Evolutionary conservation across 768 basidiomycete genomes (phyloP), one percentile per base, ranked within the genome.

Genomic region (Tylopilus cervinicoccineus): DNA sequence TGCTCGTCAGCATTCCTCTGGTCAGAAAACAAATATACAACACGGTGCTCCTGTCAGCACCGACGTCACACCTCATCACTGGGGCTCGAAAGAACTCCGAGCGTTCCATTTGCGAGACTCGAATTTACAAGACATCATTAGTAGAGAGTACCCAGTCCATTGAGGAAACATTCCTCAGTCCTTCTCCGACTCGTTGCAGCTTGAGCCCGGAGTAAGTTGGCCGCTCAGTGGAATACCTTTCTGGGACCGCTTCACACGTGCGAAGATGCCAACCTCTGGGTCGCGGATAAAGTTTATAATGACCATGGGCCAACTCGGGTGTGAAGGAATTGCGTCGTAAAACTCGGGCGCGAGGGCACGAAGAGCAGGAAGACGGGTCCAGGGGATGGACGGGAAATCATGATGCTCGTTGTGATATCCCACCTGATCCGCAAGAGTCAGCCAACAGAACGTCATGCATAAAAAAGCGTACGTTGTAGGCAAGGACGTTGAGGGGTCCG

Each of bases 351-450:
- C 95, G 24, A 96, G 76, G 2, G 77, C 76, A 26, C 84, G 83
- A 19, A 99, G 80, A 6, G 80, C 79, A 2, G 93, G 90, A 0
- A 98, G 77, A 20, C 88, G 83, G 16, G 94, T 97, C 96, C 96
- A 99, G 1, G 96, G 79, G 1, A 99, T 70, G 12, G 93, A 93
- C 8, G 96, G 94, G 70, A 99, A 98, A 70, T 99, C 96, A 70
- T 99, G 96, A 69, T 99, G 96, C 61, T 98, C 96, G 68, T 99
- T 97, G 67, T 99, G 96, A 64, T 97, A 98, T 32, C 96, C 96
- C 56, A 97, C 91, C 90, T 93, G 55, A 17, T 47, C 13, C 37
- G 8, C 9, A 20, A 13, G 19, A 33, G 22, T 59, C 16, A 47
- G 41, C 7, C 26, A 33, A 44, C 24, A 6, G 32, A 24, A 47